Percentiles rank a stretch among this genome's conserved stretches.
phyloP scores from a whole-genome alignment of 2,329 filamentous ascomycete species.

The Trichophyton schoenleinii region DNA sequence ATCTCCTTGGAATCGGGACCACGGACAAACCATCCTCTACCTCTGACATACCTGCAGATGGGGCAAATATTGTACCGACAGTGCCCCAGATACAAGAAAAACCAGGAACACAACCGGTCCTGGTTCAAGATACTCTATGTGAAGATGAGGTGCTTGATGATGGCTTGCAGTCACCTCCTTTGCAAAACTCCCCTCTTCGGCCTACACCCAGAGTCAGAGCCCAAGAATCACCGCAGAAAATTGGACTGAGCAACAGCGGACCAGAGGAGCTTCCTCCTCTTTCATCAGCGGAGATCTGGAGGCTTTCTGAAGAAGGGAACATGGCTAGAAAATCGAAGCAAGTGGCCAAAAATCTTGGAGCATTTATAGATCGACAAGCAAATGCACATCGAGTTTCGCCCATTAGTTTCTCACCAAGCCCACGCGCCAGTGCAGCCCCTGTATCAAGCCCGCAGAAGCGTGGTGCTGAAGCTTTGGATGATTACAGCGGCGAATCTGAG shows the following conservation, averaged over 20 bases:
- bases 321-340: background rate
- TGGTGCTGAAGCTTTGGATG: constrained; percentile 8
- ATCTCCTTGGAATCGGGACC: background rate
- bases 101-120: too few species aligned
- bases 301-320: background rate
- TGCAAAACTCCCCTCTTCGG: background rate
- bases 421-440: background rate
- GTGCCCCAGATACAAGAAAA: background rate
- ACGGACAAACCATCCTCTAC: background rate
- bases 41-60: background rate
- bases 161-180: background rate
- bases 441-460: constrained; percentile 4
- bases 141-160: background rate
- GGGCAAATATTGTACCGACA: background rate
- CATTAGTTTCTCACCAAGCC: constrained; percentile 14
- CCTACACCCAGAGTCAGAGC: background rate
- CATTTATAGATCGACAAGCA: constrained; percentile 27
- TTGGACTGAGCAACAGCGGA: background rate
- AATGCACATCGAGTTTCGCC: constrained; percentile 25
- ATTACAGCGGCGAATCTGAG: background rate
- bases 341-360: background rate
- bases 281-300: background rate
- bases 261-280: background rate
- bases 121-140: background rate
- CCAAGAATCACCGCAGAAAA: background rate